Conservation (phyloP, 176 grass and related monocot genomes). For the Carex littledalei region DNA sequence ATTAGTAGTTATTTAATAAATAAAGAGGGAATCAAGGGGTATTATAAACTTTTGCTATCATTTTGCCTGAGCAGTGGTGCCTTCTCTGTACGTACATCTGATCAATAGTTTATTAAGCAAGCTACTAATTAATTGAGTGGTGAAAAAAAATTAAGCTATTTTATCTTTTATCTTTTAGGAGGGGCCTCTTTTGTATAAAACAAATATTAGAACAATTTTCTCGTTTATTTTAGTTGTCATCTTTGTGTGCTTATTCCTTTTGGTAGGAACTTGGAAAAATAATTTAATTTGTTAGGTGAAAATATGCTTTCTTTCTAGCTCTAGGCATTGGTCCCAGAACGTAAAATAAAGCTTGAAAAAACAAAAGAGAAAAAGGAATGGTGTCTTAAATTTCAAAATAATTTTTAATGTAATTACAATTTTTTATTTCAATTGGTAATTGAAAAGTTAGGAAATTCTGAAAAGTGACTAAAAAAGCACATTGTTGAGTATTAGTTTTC, state of each 20-base stretch:
- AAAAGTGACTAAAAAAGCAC: background rate
- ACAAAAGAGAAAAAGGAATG: background rate
- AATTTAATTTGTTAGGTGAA: background rate
- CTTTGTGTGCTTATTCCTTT: background rate
- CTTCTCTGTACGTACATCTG: background rate
- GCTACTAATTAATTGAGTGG: background rate
- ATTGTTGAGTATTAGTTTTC: no score
- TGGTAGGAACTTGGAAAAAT: background rate
- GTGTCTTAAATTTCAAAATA: background rate
- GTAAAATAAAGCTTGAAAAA: no score
- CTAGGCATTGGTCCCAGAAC: background rate
- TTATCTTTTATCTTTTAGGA: background rate
- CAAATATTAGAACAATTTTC: background rate
- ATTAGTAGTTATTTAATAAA: slow-evolving; percentile 2
- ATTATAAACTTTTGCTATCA: slow-evolving; percentile 42
- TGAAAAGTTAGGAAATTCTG: background rate
- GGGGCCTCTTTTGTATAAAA: background rate
- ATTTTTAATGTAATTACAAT: background rate
- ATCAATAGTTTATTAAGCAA: background rate
- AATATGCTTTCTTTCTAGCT: background rate
- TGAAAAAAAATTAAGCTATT: background rate
- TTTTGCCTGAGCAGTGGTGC: background rate
- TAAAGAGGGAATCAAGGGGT: background rate
- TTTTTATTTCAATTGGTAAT: background rate
- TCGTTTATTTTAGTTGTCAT: background rate